Conservation (phyloP, 805 yeast genomes). For the Tetrapisispora namnaoensis region DNA sequence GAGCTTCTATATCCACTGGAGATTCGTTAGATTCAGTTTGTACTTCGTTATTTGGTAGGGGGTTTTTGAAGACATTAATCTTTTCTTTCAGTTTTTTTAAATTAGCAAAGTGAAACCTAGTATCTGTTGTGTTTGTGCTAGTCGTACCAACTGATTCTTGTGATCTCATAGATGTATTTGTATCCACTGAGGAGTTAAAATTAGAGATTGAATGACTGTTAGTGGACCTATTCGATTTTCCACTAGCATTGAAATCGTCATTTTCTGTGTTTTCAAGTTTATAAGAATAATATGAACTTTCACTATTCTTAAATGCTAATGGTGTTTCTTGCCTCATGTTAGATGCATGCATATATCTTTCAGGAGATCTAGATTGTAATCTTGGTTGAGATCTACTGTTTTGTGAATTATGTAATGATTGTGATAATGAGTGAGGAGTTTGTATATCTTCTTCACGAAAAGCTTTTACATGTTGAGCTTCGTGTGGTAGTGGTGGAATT, state of each 20-base stretch:
- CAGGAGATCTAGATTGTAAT: not conserved
- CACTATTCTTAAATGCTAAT: not conserved
- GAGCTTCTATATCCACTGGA: constrained; percentile 27
- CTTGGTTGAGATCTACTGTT: too few species aligned
- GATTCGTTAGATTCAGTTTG: constrained; percentile 7
- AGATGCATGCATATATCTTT: constrained; percentile 21
- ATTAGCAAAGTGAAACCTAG: constrained; percentile 29
- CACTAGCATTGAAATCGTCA: not conserved
- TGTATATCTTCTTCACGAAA: not conserved
- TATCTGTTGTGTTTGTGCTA: constrained; percentile 22
- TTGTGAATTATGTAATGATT: not conserved
- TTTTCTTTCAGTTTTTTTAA: constrained; percentile 27
- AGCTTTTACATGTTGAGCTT: not conserved
- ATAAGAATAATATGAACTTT: not conserved
- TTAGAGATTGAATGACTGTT: not conserved
- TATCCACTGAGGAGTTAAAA: constrained; percentile 19
- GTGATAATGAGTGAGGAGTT: not conserved
- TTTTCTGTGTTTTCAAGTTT: not conserved
- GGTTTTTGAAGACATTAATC: constrained; percentile 28
- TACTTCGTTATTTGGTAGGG: constrained; percentile 10
- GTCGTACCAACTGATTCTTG: constrained; percentile 17
- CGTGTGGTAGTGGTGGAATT: constrained; percentile 25
- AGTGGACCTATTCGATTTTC: constrained; percentile 2
- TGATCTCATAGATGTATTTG: constrained; percentile 15
- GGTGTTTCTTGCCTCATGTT: constrained; percentile 23